Evolutionary conservation across 2,329 filamentous ascomycete species (phyloP).

Genomic region (Ophiostoma angusticollis): DNA sequence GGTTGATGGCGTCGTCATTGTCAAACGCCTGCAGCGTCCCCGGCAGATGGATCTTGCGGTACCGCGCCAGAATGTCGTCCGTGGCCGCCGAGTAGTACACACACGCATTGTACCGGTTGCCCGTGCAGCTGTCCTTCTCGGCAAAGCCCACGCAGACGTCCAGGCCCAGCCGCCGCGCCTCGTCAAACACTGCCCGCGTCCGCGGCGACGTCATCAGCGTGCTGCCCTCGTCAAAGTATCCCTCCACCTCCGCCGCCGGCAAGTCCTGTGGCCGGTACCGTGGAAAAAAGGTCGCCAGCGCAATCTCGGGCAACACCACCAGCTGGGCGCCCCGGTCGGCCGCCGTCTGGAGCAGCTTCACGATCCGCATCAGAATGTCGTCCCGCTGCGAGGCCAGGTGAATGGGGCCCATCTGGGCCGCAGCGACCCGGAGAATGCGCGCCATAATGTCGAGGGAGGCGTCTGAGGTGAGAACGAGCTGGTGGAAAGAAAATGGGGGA

Average conservation of each 20-base stretch:
- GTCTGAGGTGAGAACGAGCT: too few species aligned
- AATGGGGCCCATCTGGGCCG: constrained; percentile 39
- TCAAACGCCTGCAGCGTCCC: constrained; percentile 33
- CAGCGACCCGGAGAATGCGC: constrained; percentile 25
- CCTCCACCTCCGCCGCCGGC: constrained; percentile 25
- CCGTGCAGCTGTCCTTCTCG: constrained; percentile 22
- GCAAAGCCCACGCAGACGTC: constrained; percentile 41
- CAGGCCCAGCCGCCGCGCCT: constrained; percentile 30
- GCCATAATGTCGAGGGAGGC: too few species aligned
- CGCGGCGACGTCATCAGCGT: constrained; percentile 28
- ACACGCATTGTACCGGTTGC: constrained; percentile 29
- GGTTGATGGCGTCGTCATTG: neutral
- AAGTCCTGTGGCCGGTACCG: constrained; percentile 31
- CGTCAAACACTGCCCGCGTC: constrained; percentile 35
- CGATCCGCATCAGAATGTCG: constrained; percentile 32
- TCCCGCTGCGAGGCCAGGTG: constrained; percentile 21
- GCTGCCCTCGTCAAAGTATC: constrained; percentile 38
- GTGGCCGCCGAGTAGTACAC: constrained; percentile 35
- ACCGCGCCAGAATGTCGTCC: constrained; percentile 32
- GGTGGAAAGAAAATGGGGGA: too few species aligned
- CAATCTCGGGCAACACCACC: constrained; percentile 39
- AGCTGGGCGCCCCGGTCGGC: constrained; percentile 30
- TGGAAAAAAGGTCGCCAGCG: constrained; percentile 44
- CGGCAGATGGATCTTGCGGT: constrained; percentile 41
- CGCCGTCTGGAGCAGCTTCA: constrained; percentile 35